These are phyloP conservation scores for Mycosarcoma mackinlayi DNA, from an alignment of 1,284 basidiomycete genomes.

Conservation along the genomic window DNA sequence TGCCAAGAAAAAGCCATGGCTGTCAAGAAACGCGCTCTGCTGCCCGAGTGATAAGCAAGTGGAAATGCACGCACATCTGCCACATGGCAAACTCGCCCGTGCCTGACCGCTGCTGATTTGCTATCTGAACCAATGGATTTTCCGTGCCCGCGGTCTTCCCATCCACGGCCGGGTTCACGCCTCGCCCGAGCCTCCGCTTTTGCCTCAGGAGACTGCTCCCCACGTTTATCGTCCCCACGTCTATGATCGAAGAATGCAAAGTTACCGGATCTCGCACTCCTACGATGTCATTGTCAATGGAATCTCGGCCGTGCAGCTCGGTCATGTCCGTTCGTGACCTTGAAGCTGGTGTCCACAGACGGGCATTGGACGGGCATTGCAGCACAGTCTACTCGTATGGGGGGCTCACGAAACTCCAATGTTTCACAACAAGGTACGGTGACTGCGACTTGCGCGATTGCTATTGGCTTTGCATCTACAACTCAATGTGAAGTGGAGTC, in stretches of 20 bases:
- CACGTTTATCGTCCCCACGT: not conserved
- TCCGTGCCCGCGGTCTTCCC: conserved; percentile 10
- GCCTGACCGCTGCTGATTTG: conserved; percentile 1
- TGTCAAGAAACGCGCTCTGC: conserved; percentile 7
- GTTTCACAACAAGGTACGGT: not conserved
- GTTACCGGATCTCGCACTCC: no score
- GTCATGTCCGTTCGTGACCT: conserved; percentile 9
- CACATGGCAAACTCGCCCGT: conserved; percentile 15
- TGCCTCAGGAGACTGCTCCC: not conserved
- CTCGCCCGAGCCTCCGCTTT: not conserved
- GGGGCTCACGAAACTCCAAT: no score
- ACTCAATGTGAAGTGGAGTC: conserved; percentile 28
- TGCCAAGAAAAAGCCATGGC: conserved; percentile 7
- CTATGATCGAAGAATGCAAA: no score
- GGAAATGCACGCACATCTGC: not conserved
- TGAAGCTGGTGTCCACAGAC: no score
- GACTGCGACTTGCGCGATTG: not conserved
- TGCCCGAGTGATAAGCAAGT: conserved; percentile 14
- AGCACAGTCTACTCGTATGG: no score
- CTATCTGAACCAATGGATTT: not conserved
- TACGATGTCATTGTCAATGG: no score
- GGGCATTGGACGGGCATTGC: no score
- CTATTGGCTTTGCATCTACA: conserved; percentile 4
- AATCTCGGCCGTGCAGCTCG: conserved; percentile 12
- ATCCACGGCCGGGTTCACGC: conserved; percentile 14